These are phyloP conservation scores for Neonectria sp. DNA, from an alignment of 2,329 filamentous ascomycete genomes.

Conservation along the genomic window DNA sequence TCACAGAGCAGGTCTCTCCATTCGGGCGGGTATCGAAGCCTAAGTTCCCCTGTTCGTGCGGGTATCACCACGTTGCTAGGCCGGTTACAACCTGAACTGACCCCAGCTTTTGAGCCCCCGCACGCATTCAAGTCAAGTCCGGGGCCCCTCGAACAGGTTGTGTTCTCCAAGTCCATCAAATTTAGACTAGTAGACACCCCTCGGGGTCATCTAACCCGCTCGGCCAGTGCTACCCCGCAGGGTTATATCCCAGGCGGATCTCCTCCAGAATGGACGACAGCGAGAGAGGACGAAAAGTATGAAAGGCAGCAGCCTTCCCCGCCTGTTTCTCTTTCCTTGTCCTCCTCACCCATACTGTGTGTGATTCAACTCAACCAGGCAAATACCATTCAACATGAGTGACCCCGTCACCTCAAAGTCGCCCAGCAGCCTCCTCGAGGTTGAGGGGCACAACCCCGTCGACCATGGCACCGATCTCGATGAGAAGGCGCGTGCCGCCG, in stretches of 20 bases:
- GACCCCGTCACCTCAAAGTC: constrained; percentile 31
- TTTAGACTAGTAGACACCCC: background rate
- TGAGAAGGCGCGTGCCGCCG: constrained; percentile 34
- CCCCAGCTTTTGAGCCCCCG: constrained; percentile 3
- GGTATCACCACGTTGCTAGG: background rate
- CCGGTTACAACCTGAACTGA: background rate
- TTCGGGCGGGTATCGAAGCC: background rate
- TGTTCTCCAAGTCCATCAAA: background rate
- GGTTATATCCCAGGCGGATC: background rate
- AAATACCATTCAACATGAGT: constrained; percentile 38
- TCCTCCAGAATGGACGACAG: background rate
- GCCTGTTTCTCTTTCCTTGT: background rate
- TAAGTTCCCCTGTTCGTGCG: too few species aligned
- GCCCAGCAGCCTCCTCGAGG: constrained; percentile 29
- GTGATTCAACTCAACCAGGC: constrained; percentile 6
- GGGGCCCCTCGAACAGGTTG: background rate
- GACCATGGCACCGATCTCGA: constrained; percentile 42
- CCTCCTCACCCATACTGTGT: background rate
- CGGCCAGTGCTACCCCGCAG: background rate
- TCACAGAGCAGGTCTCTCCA: background rate
- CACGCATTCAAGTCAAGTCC: background rate
- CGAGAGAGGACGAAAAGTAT: background rate
- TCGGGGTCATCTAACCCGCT: background rate
- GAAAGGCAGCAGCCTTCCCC: constrained; percentile 1
- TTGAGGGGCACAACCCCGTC: constrained; percentile 21